phyloP scores from a whole-genome alignment of 768 basidiomycete species.

The Boletus reticuloceps region DNA sequence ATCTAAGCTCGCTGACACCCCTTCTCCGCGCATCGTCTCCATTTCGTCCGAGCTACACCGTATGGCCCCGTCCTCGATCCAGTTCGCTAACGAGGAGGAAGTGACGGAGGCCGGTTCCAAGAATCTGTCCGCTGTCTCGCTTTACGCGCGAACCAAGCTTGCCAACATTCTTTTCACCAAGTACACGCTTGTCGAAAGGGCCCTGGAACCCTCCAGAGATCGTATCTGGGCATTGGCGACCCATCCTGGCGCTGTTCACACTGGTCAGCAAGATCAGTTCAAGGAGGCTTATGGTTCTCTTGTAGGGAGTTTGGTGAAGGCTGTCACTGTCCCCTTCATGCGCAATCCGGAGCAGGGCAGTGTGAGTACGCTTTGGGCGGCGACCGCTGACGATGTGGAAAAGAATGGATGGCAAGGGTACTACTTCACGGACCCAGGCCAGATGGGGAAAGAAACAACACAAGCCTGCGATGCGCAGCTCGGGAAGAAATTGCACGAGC shows the following conservation, averaged over 20 bases:
- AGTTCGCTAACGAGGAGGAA: background rate
- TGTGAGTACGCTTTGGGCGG: constrained; percentile 13
- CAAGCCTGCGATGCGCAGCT: constrained; percentile 24
- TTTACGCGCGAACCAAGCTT: constrained; percentile 5
- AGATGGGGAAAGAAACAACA: constrained; percentile 18
- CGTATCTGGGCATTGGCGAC: background rate
- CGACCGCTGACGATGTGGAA: background rate
- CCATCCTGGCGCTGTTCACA: constrained; percentile 1
- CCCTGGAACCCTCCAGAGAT: background rate
- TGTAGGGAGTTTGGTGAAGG: constrained; percentile 13
- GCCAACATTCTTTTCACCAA: background rate
- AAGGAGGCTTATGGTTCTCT: background rate
- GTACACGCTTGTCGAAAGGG: background rate
- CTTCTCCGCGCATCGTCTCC: background rate
- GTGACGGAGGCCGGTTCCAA: background rate
- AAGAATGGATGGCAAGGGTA: constrained; percentile 22
- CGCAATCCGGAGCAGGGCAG: constrained; percentile 26
- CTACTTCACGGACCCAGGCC: constrained; percentile 17
- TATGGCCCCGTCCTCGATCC: background rate
- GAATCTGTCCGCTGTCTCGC: constrained; percentile 1
- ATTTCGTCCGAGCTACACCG: constrained; percentile 3
- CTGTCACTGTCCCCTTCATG: constrained; percentile 26
- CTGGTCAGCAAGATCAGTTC: background rate
- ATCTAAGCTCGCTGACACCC: background rate
- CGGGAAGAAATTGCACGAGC: constrained; percentile 28